Evolutionary conservation across 1,284 basidiomycete genomes (phyloP).

Genomic region (Cryptococcus sp.): DNA sequence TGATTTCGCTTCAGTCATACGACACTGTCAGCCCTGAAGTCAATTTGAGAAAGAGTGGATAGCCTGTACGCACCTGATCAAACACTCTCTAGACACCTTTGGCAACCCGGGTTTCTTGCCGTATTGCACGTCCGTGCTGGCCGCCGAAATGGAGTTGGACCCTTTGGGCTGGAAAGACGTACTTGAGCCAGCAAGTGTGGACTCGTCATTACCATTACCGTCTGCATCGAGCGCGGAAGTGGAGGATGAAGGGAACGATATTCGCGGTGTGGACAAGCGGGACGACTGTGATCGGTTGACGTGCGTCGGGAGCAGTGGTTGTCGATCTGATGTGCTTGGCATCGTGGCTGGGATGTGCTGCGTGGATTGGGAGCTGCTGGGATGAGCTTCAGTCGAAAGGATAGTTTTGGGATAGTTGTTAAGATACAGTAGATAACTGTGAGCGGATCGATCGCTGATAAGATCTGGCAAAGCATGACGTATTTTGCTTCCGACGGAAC

Average conservation of each 20-base stretch:
- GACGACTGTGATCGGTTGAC: constrained; percentile 15
- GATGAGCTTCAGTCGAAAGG: too few species aligned
- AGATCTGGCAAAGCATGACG: too few species aligned
- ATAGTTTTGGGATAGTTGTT: too few species aligned
- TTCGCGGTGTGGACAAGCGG: constrained; percentile 27
- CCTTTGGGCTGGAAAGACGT: not conserved
- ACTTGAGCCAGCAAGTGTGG: not conserved
- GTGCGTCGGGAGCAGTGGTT: constrained; percentile 13
- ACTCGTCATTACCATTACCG: constrained; percentile 3
- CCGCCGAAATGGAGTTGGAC: not conserved
- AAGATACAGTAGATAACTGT: too few species aligned
- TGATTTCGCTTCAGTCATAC: constrained; percentile 37
- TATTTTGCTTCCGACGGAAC: too few species aligned
- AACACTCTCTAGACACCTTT: constrained; percentile 16
- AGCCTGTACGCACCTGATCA: constrained; percentile 13
- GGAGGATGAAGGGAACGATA: constrained; percentile 38
- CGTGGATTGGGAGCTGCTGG: too few species aligned
- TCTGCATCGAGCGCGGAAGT: constrained; percentile 18
- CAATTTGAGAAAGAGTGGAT: not conserved
- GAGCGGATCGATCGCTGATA: too few species aligned
- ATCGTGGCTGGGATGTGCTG: not conserved
- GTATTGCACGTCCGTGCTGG: not conserved
- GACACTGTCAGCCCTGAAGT: not conserved
- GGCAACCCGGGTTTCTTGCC: constrained; percentile 15
- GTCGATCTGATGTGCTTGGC: not conserved